Evolutionary conservation across 495 filamentous ascomycete species (phyloP), one percentile per base, ranked within the genome.

Genomic region (Trypethelium eluteriae): DNA sequence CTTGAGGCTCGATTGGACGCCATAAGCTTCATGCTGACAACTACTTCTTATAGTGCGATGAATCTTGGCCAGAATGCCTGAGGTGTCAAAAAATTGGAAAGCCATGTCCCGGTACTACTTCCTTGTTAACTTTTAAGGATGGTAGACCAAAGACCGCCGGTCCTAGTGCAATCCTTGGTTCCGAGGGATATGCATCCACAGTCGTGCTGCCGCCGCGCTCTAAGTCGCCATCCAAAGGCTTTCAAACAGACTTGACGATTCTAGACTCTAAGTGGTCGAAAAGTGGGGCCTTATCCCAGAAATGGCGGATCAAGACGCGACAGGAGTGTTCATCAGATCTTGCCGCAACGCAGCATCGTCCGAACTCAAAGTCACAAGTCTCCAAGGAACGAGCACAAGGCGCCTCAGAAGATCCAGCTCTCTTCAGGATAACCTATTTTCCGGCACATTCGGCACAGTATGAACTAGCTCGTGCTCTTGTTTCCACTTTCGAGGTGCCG

Each of bases 11-110:
- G 14, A 34, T 9, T 14, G 7, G 11, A 59, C 32, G 18, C 32
- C 53, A 10, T 36, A 4, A 59, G 49, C 49, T n/a, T 36, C 18
- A 11, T 59, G 32, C 53, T 59, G 32, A 34, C 53, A 32, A 36
- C 36, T 18, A 18, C 53, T 25, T 59, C 53, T 59, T 5, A 36
- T 32, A 59, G 53, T 59, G 53, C 53, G 53, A 59, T 59, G 53
- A 59, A 59, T 59, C 53, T 9, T 59, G 53, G 53, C 53, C 53
- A 3, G 53, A 59, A 59, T 59, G 53, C 32, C 32, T 59, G 32
- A 34, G 53, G 14, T 59, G 53, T 36, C 53, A 59, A 36, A 59
- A 59, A 36, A 59, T 59, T 7, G 36, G 36, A 32, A 18, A 59
- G 53, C 53, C 53, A 10, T 59, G 53, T 59, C 53, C 53, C 10